These are phyloP conservation scores for Platanthera zijinensis DNA, from an alignment of 106 monocot genomes.

Conservation along the genomic window DNA sequence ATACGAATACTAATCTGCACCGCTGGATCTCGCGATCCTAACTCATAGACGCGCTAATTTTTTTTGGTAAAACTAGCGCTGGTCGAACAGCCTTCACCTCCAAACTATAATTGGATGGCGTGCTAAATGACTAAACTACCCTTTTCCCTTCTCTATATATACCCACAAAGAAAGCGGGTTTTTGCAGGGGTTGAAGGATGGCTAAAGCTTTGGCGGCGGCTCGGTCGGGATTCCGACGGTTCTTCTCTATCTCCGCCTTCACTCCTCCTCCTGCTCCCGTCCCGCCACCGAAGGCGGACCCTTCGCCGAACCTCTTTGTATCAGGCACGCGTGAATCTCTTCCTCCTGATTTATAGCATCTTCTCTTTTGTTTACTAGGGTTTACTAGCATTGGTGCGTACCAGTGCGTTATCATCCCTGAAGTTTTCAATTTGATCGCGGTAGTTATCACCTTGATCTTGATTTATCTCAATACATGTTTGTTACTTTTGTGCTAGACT, in stretches of 20 bases:
- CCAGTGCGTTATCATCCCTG: neutral
- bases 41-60: too few species aligned
- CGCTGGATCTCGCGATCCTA: too few species aligned
- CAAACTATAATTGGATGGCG: too few species aligned
- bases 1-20: too few species aligned
- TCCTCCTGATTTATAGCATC: neutral
- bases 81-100: too few species aligned
- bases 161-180: neutral
- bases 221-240: conserved; percentile 7
- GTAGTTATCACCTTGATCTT: neutral
- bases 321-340: conserved; percentile 9
- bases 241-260: conserved; percentile 18
- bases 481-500: neutral
- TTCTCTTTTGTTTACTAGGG: neutral
- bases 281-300: conserved; percentile 13
- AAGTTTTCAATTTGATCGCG: neutral
- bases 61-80: too few species aligned
- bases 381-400: neutral
- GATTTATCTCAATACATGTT: neutral
- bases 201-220: conserved; percentile 5
- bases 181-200: neutral
- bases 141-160: too few species aligned
- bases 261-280: conserved; percentile 15
- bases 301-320: conserved; percentile 19
- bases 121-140: too few species aligned